Conservation (phyloP, 345 rosid genomes). For the Pistacia integerrima region DNA sequence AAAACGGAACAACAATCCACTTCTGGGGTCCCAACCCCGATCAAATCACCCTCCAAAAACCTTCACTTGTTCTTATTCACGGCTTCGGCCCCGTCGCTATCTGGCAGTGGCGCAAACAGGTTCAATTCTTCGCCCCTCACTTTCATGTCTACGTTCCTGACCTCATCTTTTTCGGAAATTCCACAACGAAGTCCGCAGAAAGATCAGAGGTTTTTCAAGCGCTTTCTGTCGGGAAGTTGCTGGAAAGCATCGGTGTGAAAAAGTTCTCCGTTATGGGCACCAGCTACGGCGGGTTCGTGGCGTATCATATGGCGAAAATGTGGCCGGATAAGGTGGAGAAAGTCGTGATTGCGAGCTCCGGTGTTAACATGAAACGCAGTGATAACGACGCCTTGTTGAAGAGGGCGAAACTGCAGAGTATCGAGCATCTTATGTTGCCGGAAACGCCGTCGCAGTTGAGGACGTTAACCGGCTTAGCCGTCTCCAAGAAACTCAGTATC, state of each 20-base stretch:
- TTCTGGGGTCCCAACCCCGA: slow-evolving; percentile 66
- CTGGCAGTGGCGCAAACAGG: slow-evolving; percentile 89
- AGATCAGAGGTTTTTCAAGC: slow-evolving; percentile 89
- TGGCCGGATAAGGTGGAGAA: slow-evolving; percentile 71
- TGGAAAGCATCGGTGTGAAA: slow-evolving; percentile 47
- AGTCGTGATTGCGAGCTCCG: slow-evolving; percentile 88
- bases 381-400: slow-evolving; percentile 51
- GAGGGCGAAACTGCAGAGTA: slow-evolving; percentile 45
- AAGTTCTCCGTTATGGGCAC: slow-evolving; percentile 69
- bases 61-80: slow-evolving; percentile 67
- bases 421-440: slow-evolving; percentile 76
- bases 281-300: slow-evolving; percentile 92
- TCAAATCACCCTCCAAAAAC: slow-evolving; percentile 23
- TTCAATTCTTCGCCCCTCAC: slow-evolving; percentile 50
- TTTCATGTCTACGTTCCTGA: slow-evolving; percentile 75
- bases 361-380: slow-evolving; percentile 55
- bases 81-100: slow-evolving; percentile 82
- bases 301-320: slow-evolving; percentile 76
- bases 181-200: slow-evolving; percentile 51
- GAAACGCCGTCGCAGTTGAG: slow-evolving; percentile 57
- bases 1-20: slow-evolving; percentile 58
- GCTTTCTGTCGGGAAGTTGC: slow-evolving; percentile 47
- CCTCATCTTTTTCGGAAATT: slow-evolving; percentile 73
- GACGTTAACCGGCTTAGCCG: slow-evolving; percentile 51
- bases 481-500: slow-evolving; percentile 33